Evolutionary conservation across 352 stramenopile genomes (phyloP).

Genomic region (Globisporangium viniferum): DNA sequence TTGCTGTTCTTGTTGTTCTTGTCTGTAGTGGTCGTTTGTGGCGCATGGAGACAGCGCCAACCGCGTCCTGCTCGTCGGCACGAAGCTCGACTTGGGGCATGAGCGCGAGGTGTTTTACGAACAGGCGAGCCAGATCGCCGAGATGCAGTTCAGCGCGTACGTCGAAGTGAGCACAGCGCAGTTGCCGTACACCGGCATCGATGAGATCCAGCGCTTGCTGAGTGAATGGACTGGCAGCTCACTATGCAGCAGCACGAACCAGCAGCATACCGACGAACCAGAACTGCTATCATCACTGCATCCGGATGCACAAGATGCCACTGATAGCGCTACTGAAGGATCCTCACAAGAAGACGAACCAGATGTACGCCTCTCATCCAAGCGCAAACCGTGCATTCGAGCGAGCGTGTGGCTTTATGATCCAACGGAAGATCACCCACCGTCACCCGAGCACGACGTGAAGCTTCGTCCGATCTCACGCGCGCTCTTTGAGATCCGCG

Average conservation of each 20-base stretch:
- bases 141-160: constrained; percentile 53
- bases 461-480: constrained; percentile 73
- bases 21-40: constrained; percentile 34
- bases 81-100: constrained; percentile 36
- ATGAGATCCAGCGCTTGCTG: constrained; percentile 22
- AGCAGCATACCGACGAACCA: constrained; percentile 18
- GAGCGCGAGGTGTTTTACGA: constrained; percentile 35
- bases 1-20: neutral
- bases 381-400: constrained; percentile 27
- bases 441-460: constrained; percentile 38
- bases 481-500: constrained; percentile 74
- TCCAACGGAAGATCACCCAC: constrained; percentile 40
- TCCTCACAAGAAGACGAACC: neutral
- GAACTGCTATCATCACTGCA: neutral
- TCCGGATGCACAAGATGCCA: neutral
- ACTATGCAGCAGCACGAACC: constrained; percentile 16
- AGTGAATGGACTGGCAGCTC: constrained; percentile 18
- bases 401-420: constrained; percentile 68
- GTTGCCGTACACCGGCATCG: constrained; percentile 23
- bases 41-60: constrained; percentile 7
- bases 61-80: constrained; percentile 51
- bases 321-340: constrained; percentile 9
- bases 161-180: constrained; percentile 40
- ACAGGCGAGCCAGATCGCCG: constrained; percentile 41
- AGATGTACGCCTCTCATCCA: constrained; percentile 18